phyloP scores from a whole-genome alignment of 1,284 basidiomycete species.

The Trametes pubescens region DNA sequence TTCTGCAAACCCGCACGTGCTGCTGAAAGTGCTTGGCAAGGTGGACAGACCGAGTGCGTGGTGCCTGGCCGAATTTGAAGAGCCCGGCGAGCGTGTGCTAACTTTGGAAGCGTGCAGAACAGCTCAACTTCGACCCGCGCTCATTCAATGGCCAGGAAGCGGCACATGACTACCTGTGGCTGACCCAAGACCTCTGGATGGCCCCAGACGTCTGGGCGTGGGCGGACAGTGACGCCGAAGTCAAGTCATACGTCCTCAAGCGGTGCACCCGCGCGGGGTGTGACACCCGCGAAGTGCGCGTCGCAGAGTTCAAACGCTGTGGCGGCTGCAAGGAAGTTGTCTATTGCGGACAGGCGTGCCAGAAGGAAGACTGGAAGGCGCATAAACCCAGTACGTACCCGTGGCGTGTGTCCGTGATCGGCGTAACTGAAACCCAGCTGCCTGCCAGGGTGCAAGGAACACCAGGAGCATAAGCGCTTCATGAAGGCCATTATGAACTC shows the following conservation, averaged over 20 bases:
- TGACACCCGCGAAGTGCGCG: conserved; percentile 30
- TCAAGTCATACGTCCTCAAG: conserved; percentile 35
- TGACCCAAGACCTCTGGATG: conserved; percentile 55
- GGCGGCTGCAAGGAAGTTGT: conserved; percentile 42
- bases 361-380: conserved; percentile 49
- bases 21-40: conserved; percentile 49
- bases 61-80: conserved; percentile 24
- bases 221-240: conserved; percentile 47
- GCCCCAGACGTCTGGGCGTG: conserved; percentile 50
- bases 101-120: conserved; percentile 34
- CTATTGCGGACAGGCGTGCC: conserved; percentile 50
- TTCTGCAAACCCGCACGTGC: conserved; percentile 44
- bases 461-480: conserved; percentile 29
- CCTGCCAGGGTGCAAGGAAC: conserved; percentile 33
- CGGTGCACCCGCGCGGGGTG: conserved; percentile 32
- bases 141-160: conserved; percentile 48
- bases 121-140: conserved; percentile 44
- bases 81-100: conserved; percentile 1
- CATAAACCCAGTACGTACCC: conserved; percentile 44
- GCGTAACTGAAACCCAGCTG: conserved; percentile 11
- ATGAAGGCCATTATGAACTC: conserved; percentile 30
- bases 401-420: conserved; percentile 34
- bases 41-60: conserved; percentile 47
- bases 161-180: conserved; percentile 54
- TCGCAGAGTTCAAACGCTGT: conserved; percentile 41